A percentile compares a stretch with the other conserved stretches of the same genome.
phyloP scores from a whole-genome alignment of 2,329 filamentous ascomycete genomes.

The Claviceps arundinis region DNA sequence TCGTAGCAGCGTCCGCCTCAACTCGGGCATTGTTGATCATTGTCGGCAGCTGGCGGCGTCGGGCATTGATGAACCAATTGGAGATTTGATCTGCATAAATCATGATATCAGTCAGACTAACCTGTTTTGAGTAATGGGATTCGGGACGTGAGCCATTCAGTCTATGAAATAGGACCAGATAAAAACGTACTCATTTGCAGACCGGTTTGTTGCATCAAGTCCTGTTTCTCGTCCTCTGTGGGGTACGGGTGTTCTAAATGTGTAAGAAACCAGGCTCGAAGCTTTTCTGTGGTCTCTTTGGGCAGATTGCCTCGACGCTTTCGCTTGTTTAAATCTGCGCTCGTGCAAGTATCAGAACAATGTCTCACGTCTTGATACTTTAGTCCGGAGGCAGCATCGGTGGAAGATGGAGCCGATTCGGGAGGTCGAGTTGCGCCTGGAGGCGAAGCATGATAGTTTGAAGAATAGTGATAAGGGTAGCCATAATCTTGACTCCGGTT shows the following conservation, averaged over 20 bases:
- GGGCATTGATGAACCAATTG: conserved; percentile 73
- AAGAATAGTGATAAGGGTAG: conserved; percentile 30
- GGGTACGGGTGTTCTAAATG: conserved; percentile 75
- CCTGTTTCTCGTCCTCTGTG: conserved; percentile 76
- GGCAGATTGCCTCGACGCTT: conserved; percentile 73
- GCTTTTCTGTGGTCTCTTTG: conserved; percentile 75
- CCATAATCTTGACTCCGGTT: conserved; percentile 18
- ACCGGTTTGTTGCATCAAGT: conserved; percentile 62
- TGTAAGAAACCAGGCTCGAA: conserved; percentile 67
- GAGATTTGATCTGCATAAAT: conserved; percentile 48
- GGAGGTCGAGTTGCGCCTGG: conserved; percentile 28
- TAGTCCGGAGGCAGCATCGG: conserved; percentile 22
- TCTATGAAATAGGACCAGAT: too few relatives aligned
- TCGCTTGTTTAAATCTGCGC: conserved; percentile 36
- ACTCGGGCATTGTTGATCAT: conserved; percentile 44
- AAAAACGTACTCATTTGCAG: conserved; percentile 60
- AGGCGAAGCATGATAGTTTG: conserved; percentile 32
- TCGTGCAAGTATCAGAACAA: conserved; percentile 23
- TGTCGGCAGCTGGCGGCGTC: conserved; percentile 48
- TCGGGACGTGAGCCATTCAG: too few relatives aligned
- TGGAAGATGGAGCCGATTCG: conserved; percentile 31
- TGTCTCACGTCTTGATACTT: conserved; percentile 31
- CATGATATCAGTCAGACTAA: too few relatives aligned
- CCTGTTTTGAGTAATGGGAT: too few relatives aligned
- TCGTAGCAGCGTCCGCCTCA: conserved; percentile 35